Percentiles rank a stretch among this genome's conserved stretches.
These are phyloP conservation scores for Sporothrix variecibatus DNA, from an alignment of 2,329 filamentous ascomycete species.

Conservation along the genomic window DNA sequence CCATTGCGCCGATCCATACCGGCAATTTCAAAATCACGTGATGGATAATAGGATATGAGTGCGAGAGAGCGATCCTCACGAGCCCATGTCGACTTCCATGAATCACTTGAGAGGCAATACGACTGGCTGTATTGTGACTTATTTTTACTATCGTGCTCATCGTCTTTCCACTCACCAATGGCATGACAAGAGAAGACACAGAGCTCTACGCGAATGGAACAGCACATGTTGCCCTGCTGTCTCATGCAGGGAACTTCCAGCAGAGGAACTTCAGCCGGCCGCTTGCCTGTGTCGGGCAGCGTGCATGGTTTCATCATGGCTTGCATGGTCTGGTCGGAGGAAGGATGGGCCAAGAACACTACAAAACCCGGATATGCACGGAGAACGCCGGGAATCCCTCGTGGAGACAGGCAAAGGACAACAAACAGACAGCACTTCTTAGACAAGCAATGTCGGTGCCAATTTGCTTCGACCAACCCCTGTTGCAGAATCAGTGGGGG, in stretches of 20 bases:
- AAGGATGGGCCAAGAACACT: not conserved
- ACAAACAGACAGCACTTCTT: not conserved
- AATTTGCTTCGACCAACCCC: not conserved
- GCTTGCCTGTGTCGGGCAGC: not conserved
- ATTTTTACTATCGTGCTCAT: not conserved
- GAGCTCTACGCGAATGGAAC: constrained; percentile 4
- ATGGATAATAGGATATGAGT: not conserved
- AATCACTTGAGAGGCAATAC: not conserved
- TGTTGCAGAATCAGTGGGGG: not conserved
- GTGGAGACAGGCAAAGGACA: not conserved
- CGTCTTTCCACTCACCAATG: constrained; percentile 7
- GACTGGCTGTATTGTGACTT: not conserved
- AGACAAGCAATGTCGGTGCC: not conserved
- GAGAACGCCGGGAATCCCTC: not conserved
- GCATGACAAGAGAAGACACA: not conserved
- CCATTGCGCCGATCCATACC: constrained; percentile 15
- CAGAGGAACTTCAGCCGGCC: not conserved
- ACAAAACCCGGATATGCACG: not conserved
- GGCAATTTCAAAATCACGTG: constrained; percentile 15
- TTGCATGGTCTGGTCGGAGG: not conserved
- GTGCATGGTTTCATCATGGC: not conserved
- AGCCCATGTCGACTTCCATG: not conserved
- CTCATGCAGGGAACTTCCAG: not conserved
- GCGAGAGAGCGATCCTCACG: not conserved
- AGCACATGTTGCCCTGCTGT: not conserved